Base-by-base conservation (phyloP, 116 monocot genomes). In the Posidonia oceanica region DNA sequence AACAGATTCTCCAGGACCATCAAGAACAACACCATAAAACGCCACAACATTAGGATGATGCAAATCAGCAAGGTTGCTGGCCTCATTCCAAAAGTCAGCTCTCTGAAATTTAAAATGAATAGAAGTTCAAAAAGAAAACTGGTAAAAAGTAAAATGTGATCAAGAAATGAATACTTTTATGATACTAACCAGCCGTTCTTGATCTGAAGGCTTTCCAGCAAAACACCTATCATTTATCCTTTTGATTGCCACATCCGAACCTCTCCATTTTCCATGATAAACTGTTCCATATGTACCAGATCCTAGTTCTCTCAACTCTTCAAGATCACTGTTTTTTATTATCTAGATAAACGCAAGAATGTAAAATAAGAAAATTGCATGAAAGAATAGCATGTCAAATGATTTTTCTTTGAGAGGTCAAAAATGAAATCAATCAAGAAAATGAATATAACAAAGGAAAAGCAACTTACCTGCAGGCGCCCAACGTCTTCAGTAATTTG, bases 271-370 rank as follows among this genome's bases (percentile, higher is more conserved):
- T 55, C 93, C 98, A 77, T 98, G 90, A 73, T 88, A 98, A 38
- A 98, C 98, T 56, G 98, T 98, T 55, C 98, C 98, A 84, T 93
- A 98, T 5, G 88, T 98, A 67, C 98, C 98, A 21, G 98, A 98
- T 75, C 93, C 98, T 42, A 98, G 77, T 79, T 98, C 90, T 69
- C 74, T 76, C 74, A 98, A 77, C 75, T 93, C 93, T 75, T 98
- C 93, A 70, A 98, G 85, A 77, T 98, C 93, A 73, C 79, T 76
- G 73, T 90, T 93, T 70, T 83, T 98, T 80, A 98, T 98, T 77
- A 90, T 88, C 93, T 98, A 74, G 18, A 44, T 7, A 54, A 76
- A 10, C 16, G 64, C 20, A 66, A 65, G 40, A 36, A 40, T 21
- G 22, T 53, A 52, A 10, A 4, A 42, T 42, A 42, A 42, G 42